These are phyloP conservation scores for Eucalyptus viminalis DNA, from an alignment of 345 rosid species.

Conservation along the genomic window DNA sequence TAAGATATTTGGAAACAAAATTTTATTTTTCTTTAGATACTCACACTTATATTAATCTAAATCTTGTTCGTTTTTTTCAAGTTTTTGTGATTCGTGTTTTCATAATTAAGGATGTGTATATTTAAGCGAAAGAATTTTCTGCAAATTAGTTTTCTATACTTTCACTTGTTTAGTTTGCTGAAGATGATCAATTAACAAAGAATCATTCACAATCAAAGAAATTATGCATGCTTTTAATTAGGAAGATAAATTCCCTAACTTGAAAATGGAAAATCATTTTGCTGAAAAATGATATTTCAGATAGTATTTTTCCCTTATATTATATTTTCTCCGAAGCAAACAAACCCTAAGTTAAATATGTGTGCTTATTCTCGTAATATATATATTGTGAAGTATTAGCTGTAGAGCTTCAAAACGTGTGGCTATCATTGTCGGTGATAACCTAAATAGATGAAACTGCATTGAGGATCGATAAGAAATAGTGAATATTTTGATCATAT, in stretches of 20 bases:
- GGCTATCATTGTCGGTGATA: background rate
- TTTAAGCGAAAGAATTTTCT: background rate
- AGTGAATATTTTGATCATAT: no score
- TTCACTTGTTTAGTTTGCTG: background rate
- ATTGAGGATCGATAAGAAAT: no score
- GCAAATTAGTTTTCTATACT: background rate
- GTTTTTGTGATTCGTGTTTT: background rate
- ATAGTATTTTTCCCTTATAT: background rate
- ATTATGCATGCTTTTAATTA: background rate
- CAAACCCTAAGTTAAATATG: background rate
- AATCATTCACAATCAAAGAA: background rate
- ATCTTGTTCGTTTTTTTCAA: background rate
- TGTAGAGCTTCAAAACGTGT: background rate
- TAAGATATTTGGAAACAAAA: background rate
- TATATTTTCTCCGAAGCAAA: background rate
- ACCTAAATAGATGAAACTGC: background rate
- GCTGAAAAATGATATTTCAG: background rate
- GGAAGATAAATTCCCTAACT: background rate
- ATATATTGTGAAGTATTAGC: background rate
- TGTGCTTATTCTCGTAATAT: background rate
- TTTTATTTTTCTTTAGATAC: background rate
- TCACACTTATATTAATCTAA: background rate
- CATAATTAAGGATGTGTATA: background rate
- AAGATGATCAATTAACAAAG: background rate
- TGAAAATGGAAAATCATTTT: background rate